Evolutionary conservation across 2,329 filamentous ascomycete species (phyloP), one percentile per base, ranked within the genome.

Genomic region (Plenodomus tracheiphilus): DNA sequence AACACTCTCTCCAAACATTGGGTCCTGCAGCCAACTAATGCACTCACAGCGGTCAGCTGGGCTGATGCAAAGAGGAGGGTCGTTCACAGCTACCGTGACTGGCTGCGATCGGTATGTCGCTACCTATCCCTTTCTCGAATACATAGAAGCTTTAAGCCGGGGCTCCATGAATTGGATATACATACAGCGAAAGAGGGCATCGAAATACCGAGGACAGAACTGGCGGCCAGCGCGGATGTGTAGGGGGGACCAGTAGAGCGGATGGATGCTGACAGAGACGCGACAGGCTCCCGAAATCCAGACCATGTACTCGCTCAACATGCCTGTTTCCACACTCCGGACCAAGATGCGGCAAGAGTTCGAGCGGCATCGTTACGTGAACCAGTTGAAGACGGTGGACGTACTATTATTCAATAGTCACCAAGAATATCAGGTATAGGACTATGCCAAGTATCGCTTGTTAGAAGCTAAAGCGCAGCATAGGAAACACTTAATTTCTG

Each of bases 401-500:
- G 88, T 97, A 46, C 79, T 99, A 50, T 76, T 99, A 38, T 88
- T 90, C 77, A 89, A 97, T 77, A 96, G 90, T 70, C 87, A 96
- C 71, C 84, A 88, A 62, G 94, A 99, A 74, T 97, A 87, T 73
- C 94, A 99, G 88, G 92, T 96, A 70, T 55, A 73, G 21, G 17
- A 16, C 17, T 7, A 21, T 16, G 13, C 28, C 19, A 32, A 25
- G 34, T 2, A n/a, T 16, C 17, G n/a, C 32, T 15, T 11, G 16
- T 16, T 32, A 13, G 16, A 9, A 40, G 36, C 49, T 56, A 16
- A 46, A 43, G 36, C 43, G 39, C 15, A 18, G 5, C 21, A 48
- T 64, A 97, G 92, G 94, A 99, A 82, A 99, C 89, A 45, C 85
- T 99, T 81, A 99, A 99, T 79, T 99, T 89, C 82, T 99, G 94